Percentiles rank a stretch among this genome's conserved stretches.
phyloP scores from a whole-genome alignment of 2,329 filamentous ascomycete genomes.

The Botrytis pseudocinerea region DNA sequence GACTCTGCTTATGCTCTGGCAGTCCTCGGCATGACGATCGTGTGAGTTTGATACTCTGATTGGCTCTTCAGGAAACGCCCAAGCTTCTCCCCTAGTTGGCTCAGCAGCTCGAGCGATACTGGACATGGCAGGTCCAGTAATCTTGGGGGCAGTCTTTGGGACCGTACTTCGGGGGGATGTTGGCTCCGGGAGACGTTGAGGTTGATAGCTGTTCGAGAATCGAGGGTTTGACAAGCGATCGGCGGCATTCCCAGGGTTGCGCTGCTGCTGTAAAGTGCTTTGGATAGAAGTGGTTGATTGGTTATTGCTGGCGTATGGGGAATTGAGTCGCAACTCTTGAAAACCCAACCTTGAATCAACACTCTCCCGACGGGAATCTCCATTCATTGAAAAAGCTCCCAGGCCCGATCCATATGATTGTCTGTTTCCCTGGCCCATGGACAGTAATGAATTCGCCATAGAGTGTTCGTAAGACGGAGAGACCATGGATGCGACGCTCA shows the following conservation, averaged over 20 bases:
- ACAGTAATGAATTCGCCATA: slow-evolving; percentile 28
- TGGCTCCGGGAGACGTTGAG: slow-evolving; percentile 47
- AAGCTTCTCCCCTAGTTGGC: slow-evolving; percentile 79
- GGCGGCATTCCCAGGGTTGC: slow-evolving; percentile 52
- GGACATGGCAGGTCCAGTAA: slow-evolving; percentile 67
- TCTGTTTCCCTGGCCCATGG: slow-evolving; percentile 31
- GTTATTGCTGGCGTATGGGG: slow-evolving; percentile 75
- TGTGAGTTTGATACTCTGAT: slow-evolving; percentile 53
- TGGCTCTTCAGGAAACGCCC: slow-evolving; percentile 78
- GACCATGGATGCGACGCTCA: slow-evolving; percentile 67
- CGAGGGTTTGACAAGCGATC: slow-evolving; percentile 54
- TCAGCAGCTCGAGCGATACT: slow-evolving; percentile 71
- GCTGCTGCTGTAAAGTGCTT: slow-evolving; percentile 66
- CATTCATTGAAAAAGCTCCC: slow-evolving; percentile 33
- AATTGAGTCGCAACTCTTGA: slow-evolving; percentile 66
- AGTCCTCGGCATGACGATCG: slow-evolving; percentile 49
- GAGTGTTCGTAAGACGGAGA: slow-evolving; percentile 52
- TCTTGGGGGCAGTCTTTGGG: slow-evolving; percentile 69
- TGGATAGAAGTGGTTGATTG: slow-evolving; percentile 75
- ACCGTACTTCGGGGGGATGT: slow-evolving; percentile 37
- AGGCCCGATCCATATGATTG: slow-evolving; percentile 28
- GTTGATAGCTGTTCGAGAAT: slow-evolving; percentile 66
- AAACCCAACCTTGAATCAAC: slow-evolving; percentile 80
- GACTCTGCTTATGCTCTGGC: slow-evolving; percentile 34
- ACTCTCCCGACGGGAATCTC: slow-evolving; percentile 67